A percentile compares a stretch with the other conserved stretches of the same genome.
phyloP scores from a whole-genome alignment of 768 basidiomycete genomes.

The Mycena crocata region DNA sequence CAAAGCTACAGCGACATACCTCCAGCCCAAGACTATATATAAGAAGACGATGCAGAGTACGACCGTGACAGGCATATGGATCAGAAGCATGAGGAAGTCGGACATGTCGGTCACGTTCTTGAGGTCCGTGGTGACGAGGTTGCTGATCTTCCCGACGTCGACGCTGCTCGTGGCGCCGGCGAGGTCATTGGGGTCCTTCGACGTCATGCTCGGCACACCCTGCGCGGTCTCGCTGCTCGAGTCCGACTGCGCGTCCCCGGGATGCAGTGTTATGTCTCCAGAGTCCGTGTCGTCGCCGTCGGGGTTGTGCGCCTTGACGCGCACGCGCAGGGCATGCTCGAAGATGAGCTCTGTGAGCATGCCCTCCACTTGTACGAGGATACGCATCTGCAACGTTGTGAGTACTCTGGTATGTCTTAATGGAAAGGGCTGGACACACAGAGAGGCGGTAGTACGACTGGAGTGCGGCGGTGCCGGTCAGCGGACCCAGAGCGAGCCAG shows the following conservation, averaged over 20 bases:
- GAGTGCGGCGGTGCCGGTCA: slow-evolving; percentile 46
- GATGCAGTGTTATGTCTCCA: slow-evolving; percentile 10
- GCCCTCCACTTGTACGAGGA: slow-evolving; percentile 38
- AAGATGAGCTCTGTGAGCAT: slow-evolving; percentile 40
- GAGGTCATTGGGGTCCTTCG: slow-evolving; percentile 27
- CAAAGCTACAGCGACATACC: slow-evolving; percentile 22
- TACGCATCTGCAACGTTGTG: slow-evolving; percentile 21
- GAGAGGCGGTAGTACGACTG: slow-evolving; percentile 53
- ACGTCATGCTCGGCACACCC: slow-evolving; percentile 22
- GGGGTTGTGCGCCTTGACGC: slow-evolving; percentile 55
- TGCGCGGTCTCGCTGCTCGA: slow-evolving; percentile 30
- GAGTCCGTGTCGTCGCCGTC: slow-evolving; percentile 11
- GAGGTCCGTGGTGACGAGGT: slow-evolving; percentile 65
- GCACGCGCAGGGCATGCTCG: slow-evolving; percentile 56
- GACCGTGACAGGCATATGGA: slow-evolving; percentile 38
- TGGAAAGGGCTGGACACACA: background rate
- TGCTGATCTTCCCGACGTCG: slow-evolving; percentile 67
- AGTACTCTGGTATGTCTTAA: background rate
- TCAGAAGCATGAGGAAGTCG: slow-evolving; percentile 34
- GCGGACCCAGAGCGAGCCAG: slow-evolving; percentile 50
- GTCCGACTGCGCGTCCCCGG: slow-evolving; percentile 30
- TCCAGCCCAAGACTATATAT: slow-evolving; percentile 47
- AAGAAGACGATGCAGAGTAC: slow-evolving; percentile 41
- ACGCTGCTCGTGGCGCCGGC: slow-evolving; percentile 32
- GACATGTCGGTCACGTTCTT: slow-evolving; percentile 30